Conservation (phyloP, 1,284 basidiomycete genomes). For the Fistulina hepatica region DNA sequence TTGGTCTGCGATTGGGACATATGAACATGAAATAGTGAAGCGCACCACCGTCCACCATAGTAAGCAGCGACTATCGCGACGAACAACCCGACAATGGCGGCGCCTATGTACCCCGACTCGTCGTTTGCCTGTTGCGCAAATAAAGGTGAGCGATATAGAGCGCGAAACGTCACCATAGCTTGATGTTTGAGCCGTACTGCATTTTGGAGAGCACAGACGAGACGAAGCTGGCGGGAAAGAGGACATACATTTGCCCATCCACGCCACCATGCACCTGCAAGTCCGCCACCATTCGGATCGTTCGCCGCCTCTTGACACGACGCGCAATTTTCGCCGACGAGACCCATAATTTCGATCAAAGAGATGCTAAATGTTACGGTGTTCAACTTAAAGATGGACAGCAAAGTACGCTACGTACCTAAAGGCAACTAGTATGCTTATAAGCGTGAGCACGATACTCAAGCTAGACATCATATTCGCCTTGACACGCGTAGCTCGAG, state of each 20-base stretch:
- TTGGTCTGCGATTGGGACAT: no score
- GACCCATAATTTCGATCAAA: conserved; percentile 74
- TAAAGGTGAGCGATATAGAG: conserved; percentile 4
- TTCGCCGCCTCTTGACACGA: conserved; percentile 55
- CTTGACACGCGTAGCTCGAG: conserved; percentile 37
- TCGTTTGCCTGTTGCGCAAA: conserved; percentile 50
- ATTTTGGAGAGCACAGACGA: conserved; percentile 2
- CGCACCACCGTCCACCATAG: conserved; percentile 38
- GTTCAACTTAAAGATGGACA: neutral
- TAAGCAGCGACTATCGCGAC: conserved; percentile 43
- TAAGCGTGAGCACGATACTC: conserved; percentile 69
- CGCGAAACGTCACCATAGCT: conserved; percentile 1
- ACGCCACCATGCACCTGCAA: conserved; percentile 80
- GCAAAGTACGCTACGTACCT: conserved; percentile 31
- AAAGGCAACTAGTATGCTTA: conserved; percentile 79
- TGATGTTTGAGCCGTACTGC: no score
- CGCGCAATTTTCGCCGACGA: conserved; percentile 68
- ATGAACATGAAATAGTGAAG: no score
- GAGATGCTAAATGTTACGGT: conserved; percentile 48
- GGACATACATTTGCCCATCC: conserved; percentile 57
- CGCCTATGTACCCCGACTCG: conserved; percentile 76
- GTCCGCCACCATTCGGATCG: conserved; percentile 56
- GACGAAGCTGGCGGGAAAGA: no score
- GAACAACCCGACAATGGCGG: conserved; percentile 72
- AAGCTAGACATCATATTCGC: conserved; percentile 64